Percentiles rank a stretch among this genome's conserved stretches.
Conservation (phyloP, 2,329 filamentous ascomycete species). For the Purpureocillium takamizusanense region DNA sequence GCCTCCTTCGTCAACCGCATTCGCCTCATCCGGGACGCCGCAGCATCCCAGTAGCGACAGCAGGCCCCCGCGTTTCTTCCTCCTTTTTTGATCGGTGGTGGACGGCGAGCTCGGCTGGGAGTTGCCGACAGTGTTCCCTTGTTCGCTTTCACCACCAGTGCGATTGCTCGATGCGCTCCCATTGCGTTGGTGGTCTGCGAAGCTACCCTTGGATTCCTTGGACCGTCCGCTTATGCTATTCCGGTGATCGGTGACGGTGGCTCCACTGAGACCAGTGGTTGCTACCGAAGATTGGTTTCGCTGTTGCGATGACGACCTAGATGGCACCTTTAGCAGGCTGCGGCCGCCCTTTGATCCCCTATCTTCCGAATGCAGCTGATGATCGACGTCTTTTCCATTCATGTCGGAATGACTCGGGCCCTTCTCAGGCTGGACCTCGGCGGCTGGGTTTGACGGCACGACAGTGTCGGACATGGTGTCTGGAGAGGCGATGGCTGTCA, state of each 20-base stretch:
- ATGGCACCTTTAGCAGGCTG: conserved; percentile 48
- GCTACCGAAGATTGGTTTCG: conserved; percentile 51
- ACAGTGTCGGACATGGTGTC: conserved; percentile 24
- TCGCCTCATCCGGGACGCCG: conserved; percentile 50
- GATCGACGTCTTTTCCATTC: conserved; percentile 31
- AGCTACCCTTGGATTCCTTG: conserved; percentile 57
- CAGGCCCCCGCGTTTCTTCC: conserved; percentile 47
- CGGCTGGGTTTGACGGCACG: conserved; percentile 13
- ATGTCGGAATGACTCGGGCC: conserved; percentile 24
- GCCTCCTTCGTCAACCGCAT: conserved; percentile 42
- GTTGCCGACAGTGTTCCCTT: conserved; percentile 37
- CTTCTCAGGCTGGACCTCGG: conserved; percentile 25
- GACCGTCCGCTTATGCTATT: conserved; percentile 57
- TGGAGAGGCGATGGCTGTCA: conserved; percentile 1
- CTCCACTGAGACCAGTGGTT: conserved; percentile 50
- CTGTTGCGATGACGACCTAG: conserved; percentile 51
- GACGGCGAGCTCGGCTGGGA: conserved; percentile 44
- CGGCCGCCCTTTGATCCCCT: conserved; percentile 38
- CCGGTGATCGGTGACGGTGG: conserved; percentile 47
- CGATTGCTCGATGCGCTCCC: conserved; percentile 60
- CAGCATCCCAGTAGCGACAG: conserved; percentile 59
- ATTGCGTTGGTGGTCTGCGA: conserved; percentile 53
- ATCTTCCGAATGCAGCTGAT: conserved; percentile 30
- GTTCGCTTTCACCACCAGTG: conserved; percentile 44
- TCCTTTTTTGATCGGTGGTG: conserved; percentile 40